Percentiles rank a stretch among this genome's conserved stretches.
Evolutionary conservation across 176 grass and related monocot genomes (phyloP).

Genomic region (Aegilops sharonensis): DNA sequence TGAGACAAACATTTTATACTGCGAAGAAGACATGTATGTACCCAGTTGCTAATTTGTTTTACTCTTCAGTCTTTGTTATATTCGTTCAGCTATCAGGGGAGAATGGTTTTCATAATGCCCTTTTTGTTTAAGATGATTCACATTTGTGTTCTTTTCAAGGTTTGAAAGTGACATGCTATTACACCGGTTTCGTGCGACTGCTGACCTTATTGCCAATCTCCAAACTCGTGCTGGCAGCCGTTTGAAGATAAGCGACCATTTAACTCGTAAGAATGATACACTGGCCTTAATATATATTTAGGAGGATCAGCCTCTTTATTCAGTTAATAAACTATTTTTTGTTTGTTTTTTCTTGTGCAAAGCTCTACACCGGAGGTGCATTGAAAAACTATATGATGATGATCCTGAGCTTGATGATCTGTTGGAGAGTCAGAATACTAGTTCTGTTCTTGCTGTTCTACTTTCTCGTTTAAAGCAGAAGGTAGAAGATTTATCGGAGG

Average conservation of each 20-base stretch:
- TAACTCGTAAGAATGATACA: slow-evolving; percentile 42
- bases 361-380: slow-evolving; percentile 54
- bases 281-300: too few species aligned
- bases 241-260: slow-evolving; percentile 26
- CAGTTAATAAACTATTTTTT: slow-evolving; percentile 8
- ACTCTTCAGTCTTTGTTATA: not conserved
- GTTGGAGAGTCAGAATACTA: not conserved
- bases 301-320: not conserved
- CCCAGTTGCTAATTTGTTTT: not conserved
- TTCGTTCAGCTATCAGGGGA: not conserved
- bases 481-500: slow-evolving; percentile 18
- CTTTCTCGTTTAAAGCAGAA: slow-evolving; percentile 53
- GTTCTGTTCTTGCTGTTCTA: slow-evolving; percentile 34
- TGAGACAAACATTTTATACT: slow-evolving; percentile 33
- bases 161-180: slow-evolving; percentile 50
- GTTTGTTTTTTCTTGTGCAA: not conserved
- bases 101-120: not conserved
- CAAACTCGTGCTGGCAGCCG: not conserved
- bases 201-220: slow-evolving; percentile 30
- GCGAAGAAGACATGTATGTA: slow-evolving; percentile 29
- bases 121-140: not conserved
- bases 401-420: slow-evolving; percentile 23
- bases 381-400: slow-evolving; percentile 47
- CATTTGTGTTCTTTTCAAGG: slow-evolving; percentile 7
- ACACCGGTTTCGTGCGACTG: slow-evolving; percentile 24